Percentiles rank a stretch among this genome's conserved stretches.
Conservation (phyloP, 2,329 filamentous ascomycete genomes). For the Trichoderma sp. region DNA sequence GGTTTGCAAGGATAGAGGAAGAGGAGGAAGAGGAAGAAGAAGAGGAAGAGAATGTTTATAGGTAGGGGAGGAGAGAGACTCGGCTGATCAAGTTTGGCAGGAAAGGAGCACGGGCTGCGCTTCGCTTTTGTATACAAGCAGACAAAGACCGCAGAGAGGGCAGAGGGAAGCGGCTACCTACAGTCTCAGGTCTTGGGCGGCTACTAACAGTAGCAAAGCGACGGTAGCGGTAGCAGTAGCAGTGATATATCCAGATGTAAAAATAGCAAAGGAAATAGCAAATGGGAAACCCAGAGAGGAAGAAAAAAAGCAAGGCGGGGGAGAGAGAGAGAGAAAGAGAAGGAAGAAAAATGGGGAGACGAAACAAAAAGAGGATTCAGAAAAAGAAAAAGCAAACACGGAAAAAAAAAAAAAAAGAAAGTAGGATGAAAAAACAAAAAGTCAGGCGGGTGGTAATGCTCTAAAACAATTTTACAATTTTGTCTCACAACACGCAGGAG, state of each 20-base stretch:
- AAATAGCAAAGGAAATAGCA: not conserved
- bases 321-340: not conserved
- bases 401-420: not conserved
- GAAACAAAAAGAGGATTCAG: not conserved
- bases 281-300: not conserved
- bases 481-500: slow-evolving; percentile 3
- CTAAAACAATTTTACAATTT: slow-evolving; percentile 17
- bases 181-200: not conserved
- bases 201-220: not conserved
- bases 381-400: not conserved
- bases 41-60: not conserved
- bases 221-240: not conserved
- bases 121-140: slow-evolving; percentile 15
- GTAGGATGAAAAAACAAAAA: not conserved
- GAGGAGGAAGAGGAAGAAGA: not conserved
- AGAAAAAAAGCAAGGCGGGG: not conserved
- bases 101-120: not conserved
- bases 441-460: slow-evolving; percentile 14
- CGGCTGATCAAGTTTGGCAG: not conserved
- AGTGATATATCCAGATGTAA: not conserved
- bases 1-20: not conserved
- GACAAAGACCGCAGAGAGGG: not conserved
- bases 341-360: not conserved
- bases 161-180: not conserved
- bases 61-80: not conserved